Base-by-base conservation (phyloP, 1,284 basidiomycete species). In the Ustilago bromivora region DNA sequence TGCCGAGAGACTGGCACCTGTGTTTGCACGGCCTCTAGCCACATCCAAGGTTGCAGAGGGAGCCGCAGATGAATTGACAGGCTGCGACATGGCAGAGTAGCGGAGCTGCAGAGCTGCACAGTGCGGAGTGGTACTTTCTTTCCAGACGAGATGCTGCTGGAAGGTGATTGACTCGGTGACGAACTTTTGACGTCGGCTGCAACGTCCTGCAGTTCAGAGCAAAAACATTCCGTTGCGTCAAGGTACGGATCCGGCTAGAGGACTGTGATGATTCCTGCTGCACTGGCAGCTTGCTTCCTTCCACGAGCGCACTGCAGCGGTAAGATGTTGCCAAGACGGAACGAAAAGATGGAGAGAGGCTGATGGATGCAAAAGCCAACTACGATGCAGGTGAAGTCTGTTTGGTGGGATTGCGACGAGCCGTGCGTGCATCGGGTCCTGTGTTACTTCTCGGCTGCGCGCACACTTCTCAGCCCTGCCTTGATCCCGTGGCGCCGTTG, bases 11-110 rank as follows among this genome's bases (percentile, higher is more conserved):
- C 74, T 76, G 9, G 60, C 65, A 31, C 65, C 69, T 2, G 73
- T 76, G 35, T 71, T 62, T 54, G 73, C 69, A 11, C 69, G 73
- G 23, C 62, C 64, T 19, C 73, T 51, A 1, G 69, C 47, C 35
- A 40, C 53, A 43, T 60, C 62, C 36, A 61, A 32, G 7, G 47
- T 49, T n/a, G 65, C 71, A 28, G 71, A 23, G 4, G 61, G 23
- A 11, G 41, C 15, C 7, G 57, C 57, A 23, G 38, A 31, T 19
- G 65, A 31, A 17, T 67, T 54, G 36, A 43, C 15, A 7, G 65
- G 61, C 9, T 68, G 57, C 35, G 71, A 60, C 69, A 71, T 71
- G 57, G n/a, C 46, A 31, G 4, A n/a, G 23, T 31, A 28, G n/a
- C 38, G 17, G 17, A 13, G 12, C 31, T 51, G 28, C 23, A 51